A percentile compares a stretch with the other conserved stretches of the same genome.
Conservation (phyloP, 352 stramenopile genomes). For the Globisporangium viniferum region DNA sequence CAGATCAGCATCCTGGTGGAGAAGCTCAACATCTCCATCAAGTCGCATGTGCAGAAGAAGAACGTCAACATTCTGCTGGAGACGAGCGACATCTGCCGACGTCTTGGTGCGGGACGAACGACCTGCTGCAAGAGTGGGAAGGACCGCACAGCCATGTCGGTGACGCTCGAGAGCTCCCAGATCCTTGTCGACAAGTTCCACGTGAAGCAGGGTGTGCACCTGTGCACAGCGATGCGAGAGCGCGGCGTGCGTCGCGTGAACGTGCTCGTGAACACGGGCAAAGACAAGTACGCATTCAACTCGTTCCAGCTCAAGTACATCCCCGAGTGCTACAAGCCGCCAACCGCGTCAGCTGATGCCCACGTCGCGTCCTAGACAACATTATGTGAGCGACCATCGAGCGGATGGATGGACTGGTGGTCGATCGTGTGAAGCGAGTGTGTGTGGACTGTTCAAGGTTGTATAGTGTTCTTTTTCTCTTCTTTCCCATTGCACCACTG, state of each 20-base stretch:
- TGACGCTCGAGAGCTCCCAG: slow-evolving; percentile 94
- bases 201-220: slow-evolving; percentile 80
- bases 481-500: background rate
- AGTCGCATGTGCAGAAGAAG: slow-evolving; percentile 79
- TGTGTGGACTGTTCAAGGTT: background rate
- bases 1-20: slow-evolving; percentile 57
- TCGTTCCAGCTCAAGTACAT: slow-evolving; percentile 97
- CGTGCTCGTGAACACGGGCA: slow-evolving; percentile 84
- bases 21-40: slow-evolving; percentile 52
- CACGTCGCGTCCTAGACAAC: slow-evolving; percentile 60
- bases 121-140: slow-evolving; percentile 98
- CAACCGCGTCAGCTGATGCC: slow-evolving; percentile 74
- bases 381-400: background rate
- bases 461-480: background rate
- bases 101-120: slow-evolving; percentile 87
- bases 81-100: slow-evolving; percentile 87
- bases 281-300: slow-evolving; percentile 97
- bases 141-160: slow-evolving; percentile 97
- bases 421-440: background rate
- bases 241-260: slow-evolving; percentile 81
- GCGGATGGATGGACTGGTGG: background rate
- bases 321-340: slow-evolving; percentile 90
- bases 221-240: slow-evolving; percentile 85
- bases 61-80: slow-evolving; percentile 85
- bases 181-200: slow-evolving; percentile 88